A percentile compares a stretch with the other conserved stretches of the same genome.
Evolutionary conservation across 495 filamentous ascomycete species (phyloP).

Genomic region (Penicillium robsamsonii): DNA sequence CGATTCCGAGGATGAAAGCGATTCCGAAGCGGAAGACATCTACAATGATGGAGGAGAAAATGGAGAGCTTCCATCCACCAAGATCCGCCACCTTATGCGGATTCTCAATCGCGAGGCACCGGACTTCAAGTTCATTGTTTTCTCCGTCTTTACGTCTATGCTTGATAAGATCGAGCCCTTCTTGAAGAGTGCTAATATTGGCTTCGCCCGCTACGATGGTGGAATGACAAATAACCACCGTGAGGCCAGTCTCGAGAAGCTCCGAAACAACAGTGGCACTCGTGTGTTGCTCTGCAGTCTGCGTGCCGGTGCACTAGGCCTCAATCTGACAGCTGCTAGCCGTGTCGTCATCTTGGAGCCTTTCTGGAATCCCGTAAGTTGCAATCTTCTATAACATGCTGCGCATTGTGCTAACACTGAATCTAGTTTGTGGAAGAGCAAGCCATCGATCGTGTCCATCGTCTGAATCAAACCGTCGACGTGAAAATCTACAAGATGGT

Average conservation of each 20-base stretch:
- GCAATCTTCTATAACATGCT: background rate
- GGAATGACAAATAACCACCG: slow-evolving; percentile 91
- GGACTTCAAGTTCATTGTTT: slow-evolving; percentile 92
- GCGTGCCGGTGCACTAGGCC: slow-evolving; percentile 86
- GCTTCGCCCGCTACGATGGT: slow-evolving; percentile 88
- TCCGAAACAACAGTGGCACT: slow-evolving; percentile 68
- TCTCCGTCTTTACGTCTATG: slow-evolving; percentile 97
- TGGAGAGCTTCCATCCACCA: slow-evolving; percentile 71
- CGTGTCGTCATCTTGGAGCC: slow-evolving; percentile 94
- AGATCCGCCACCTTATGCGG: slow-evolving; percentile 78
- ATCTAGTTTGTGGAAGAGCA: slow-evolving; percentile 90
- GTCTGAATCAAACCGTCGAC: slow-evolving; percentile 89
- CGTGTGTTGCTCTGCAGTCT: slow-evolving; percentile 87
- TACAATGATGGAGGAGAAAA: slow-evolving; percentile 46
- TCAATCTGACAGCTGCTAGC: slow-evolving; percentile 92
- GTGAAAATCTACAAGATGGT: slow-evolving; percentile 94
- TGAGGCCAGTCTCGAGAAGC: slow-evolving; percentile 74
- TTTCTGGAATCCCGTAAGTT: slow-evolving; percentile 91
- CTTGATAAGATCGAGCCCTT: slow-evolving; percentile 95
- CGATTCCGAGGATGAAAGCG: slow-evolving; percentile 26
- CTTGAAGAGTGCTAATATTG: slow-evolving; percentile 66
- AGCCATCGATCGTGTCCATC: slow-evolving; percentile 96
- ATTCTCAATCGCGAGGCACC: slow-evolving; percentile 76
- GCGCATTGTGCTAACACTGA: slow-evolving; percentile 22
- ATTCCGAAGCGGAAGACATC: slow-evolving; percentile 39